Percentiles rank a stretch among this genome's conserved stretches.
phyloP scores from a whole-genome alignment of 73 alveolate genomes.

The Symbiodinium natans region DNA sequence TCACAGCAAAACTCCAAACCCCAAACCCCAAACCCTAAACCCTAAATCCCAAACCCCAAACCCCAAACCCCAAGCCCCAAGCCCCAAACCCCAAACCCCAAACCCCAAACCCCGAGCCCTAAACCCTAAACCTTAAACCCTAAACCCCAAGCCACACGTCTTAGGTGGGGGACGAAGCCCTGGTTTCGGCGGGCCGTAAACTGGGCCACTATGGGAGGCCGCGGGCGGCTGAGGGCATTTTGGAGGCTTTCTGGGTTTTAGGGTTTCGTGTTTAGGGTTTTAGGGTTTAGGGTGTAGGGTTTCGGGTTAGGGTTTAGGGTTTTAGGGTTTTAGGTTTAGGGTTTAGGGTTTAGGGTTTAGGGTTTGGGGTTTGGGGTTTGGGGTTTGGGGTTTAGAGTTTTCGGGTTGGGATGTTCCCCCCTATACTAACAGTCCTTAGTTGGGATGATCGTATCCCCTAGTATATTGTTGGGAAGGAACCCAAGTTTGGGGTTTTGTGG shows the following conservation, averaged over 20 bases:
- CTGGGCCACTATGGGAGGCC: conserved; percentile 91
- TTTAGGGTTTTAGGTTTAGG: no score
- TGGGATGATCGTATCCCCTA: no score
- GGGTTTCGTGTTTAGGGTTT: no score
- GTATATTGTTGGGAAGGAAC: no score
- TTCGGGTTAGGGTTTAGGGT: no score
- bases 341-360: no score
- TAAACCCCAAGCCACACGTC: neutral
- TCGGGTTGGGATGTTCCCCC: no score
- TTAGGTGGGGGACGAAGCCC: conserved; percentile 72
- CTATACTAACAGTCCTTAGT: no score
- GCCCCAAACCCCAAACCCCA: neutral
- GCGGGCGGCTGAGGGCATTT: neutral
- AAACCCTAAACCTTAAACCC: neutral
- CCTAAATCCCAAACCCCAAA: neutral
- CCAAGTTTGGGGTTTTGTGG: no score
- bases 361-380: no score
- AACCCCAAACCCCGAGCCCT: neutral
- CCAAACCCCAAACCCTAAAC: neutral
- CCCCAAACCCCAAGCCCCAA: neutral
- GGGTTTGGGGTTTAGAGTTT: no score
- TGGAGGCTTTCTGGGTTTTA: neutral
- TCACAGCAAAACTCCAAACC: neutral
- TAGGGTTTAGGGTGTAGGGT: no score
- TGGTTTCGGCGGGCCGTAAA: conserved; percentile 86